Percentiles rank a stretch among this genome's conserved stretches.
These are phyloP conservation scores for Tolypocladium cylindrosporum DNA, from an alignment of 2,329 filamentous ascomycete species.

Conservation along the genomic window DNA sequence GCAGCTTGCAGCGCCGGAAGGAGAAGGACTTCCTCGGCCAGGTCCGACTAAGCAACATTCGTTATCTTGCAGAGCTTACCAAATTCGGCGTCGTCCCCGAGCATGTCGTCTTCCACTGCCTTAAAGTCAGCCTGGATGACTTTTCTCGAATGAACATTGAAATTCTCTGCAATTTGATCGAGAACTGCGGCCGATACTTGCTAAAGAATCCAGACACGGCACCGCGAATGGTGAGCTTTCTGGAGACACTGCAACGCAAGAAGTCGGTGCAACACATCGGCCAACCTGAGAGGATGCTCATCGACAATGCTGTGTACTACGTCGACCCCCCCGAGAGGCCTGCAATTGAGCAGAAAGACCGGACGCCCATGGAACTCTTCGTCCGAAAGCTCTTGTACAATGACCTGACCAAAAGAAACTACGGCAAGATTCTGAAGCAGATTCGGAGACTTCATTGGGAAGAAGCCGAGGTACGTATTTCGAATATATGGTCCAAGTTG, in stretches of 20 bases:
- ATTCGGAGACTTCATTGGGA: constrained; percentile 97
- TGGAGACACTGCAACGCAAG: constrained; percentile 92
- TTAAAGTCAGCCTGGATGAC: constrained; percentile 94
- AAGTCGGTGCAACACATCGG: constrained; percentile 92
- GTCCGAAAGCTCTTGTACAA: constrained; percentile 87
- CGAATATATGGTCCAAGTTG: background rate
- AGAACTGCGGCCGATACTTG: constrained; percentile 92
- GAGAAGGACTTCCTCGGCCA: constrained; percentile 96
- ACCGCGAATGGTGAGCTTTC: constrained; percentile 84
- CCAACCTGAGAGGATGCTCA: constrained; percentile 93
- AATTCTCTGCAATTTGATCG: constrained; percentile 89
- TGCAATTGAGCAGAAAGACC: constrained; percentile 92
- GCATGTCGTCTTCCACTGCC: constrained; percentile 96
- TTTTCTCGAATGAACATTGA: constrained; percentile 99
- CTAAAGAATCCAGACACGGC: constrained; percentile 87
- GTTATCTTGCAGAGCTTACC: constrained; percentile 94
- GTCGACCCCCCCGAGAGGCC: constrained; percentile 90
- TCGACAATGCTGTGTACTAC: constrained; percentile 97
- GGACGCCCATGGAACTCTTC: constrained; percentile 86
- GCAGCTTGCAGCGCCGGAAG: constrained; percentile 90
- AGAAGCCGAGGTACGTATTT: constrained; percentile 60
- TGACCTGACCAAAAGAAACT: constrained; percentile 88
- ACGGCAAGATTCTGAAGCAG: constrained; percentile 88
- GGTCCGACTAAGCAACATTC: constrained; percentile 85
- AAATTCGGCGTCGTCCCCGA: constrained; percentile 98